Evolutionary conservation across 2,329 filamentous ascomycete species (phyloP).

Genomic region (Lithohypha guttulata): DNA sequence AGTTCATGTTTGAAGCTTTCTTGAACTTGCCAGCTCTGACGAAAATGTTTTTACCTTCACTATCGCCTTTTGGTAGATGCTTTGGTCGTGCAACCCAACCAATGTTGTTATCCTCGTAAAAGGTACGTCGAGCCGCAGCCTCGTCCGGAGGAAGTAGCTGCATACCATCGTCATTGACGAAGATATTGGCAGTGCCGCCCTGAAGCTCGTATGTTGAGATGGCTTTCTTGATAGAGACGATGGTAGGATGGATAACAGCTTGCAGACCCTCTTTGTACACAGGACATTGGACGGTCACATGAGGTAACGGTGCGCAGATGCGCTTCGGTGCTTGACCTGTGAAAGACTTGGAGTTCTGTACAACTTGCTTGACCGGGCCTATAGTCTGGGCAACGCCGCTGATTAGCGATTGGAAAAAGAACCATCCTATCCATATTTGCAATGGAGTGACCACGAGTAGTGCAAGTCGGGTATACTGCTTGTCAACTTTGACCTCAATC

Average conservation of each 20-base stretch:
- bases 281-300: slow-evolving; percentile 68
- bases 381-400: slow-evolving; percentile 33
- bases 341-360: slow-evolving; percentile 37
- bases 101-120: slow-evolving; percentile 41
- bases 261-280: slow-evolving; percentile 77
- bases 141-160: slow-evolving; percentile 33
- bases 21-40: slow-evolving; percentile 55
- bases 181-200: slow-evolving; percentile 29
- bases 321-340: slow-evolving; percentile 33
- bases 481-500: slow-evolving; percentile 44
- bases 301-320: slow-evolving; percentile 29
- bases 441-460: slow-evolving; percentile 43
- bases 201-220: slow-evolving; percentile 50
- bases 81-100: slow-evolving; percentile 41
- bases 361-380: slow-evolving; percentile 36
- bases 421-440: slow-evolving; percentile 47
- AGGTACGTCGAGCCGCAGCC: slow-evolving; percentile 34
- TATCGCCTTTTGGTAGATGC: slow-evolving; percentile 37
- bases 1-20: slow-evolving; percentile 69
- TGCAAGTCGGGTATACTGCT: slow-evolving; percentile 43
- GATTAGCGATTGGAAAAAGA: slow-evolving; percentile 39
- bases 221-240: slow-evolving; percentile 45
- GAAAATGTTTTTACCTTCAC: slow-evolving; percentile 13
- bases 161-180: slow-evolving; percentile 32
- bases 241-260: slow-evolving; percentile 52